Conservation (phyloP, 495 filamentous ascomycete genomes). For the Penicillium antarcticum region DNA sequence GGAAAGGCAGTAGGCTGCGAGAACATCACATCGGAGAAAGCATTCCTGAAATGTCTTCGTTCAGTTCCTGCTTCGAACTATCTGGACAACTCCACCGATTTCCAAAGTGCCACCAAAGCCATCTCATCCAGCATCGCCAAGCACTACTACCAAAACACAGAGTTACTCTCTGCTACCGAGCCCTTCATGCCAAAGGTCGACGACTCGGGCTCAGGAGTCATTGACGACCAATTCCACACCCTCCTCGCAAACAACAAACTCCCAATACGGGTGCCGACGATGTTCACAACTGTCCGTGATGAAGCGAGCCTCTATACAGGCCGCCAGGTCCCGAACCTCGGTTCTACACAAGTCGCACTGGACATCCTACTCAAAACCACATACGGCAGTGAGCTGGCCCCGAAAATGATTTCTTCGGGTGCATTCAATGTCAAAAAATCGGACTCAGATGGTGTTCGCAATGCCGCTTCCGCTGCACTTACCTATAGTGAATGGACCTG, state of each 20-base stretch:
- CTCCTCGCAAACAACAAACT: conserved; percentile 15
- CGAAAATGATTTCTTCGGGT: conserved; percentile 10
- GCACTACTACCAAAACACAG: conserved; percentile 17
- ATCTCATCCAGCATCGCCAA: conserved; percentile 6
- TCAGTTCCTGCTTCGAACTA: conserved; percentile 21
- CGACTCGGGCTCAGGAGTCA: conserved; percentile 20
- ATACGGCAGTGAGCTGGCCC: conserved; percentile 14
- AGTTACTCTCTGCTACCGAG: conserved; percentile 24
- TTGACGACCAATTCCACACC: conserved; percentile 29
- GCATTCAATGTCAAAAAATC: conserved; percentile 14
- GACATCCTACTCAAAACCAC: conserved; percentile 10
- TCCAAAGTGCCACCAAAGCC: conserved; percentile 3
- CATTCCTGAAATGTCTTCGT: conserved; percentile 23
- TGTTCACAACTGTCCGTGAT: conserved; percentile 27
- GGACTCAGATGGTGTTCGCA: conserved; percentile 19
- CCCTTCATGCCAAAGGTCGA: conserved; percentile 29
- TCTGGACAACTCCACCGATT: conserved; percentile 23
- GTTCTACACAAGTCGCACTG: conserved; percentile 8
- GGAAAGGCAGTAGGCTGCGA: conserved; percentile 26
- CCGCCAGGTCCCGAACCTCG: conserved; percentile 11
- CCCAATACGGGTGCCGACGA: conserved; percentile 24
- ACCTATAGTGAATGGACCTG: conserved; percentile 29
- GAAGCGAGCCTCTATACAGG: conserved; percentile 23
- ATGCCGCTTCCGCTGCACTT: conserved; percentile 11
- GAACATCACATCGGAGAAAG: conserved; percentile 8